Evolutionary conservation across 2,329 filamentous ascomycete species (phyloP), one percentile per base, ranked within the genome.

Genomic region (Alternaria sp.): DNA sequence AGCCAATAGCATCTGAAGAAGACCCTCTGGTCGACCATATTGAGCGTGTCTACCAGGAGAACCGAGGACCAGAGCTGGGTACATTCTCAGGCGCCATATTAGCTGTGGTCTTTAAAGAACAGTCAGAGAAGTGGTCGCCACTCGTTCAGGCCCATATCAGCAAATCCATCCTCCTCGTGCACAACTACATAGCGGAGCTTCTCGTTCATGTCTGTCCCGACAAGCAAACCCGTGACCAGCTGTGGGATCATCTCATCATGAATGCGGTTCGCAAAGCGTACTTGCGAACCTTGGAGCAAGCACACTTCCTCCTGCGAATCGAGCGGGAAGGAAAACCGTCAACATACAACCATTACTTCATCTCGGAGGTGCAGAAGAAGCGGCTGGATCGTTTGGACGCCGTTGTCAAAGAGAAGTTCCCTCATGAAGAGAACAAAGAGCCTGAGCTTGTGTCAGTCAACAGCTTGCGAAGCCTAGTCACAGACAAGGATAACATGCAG

Each of bases 271-370:
- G 78, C 0, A 63, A 68, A 0, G 69, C 75, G 0, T 89, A 89
- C 61, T 61, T 72, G 4, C 71, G 66, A 0, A 84, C 85, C 0
- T 78, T 86, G 34, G 58, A 81, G 0, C 82, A 88, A 14, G 77
- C 81, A 0, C 60, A 72, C 0, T 86, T 85, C 31, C 75, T 90
- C 0, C 67, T 90, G 0, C 41, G 77, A 1, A 79, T 86, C 3
- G 86, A 89, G 68, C 71, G 80, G 2, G 64, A 73, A 0, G 78
- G 78, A 1, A 80, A 70, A 0, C 82, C 82, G 0, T 72, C 77
- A 21, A 89, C 86, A 0, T 68, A 81, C 41, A 85, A 88, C 59
- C 79, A 82, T 39, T 81, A 81, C 54, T 88, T 88, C 70, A 82
- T 77, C 60, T 36, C 33, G n/a, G 33, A 36, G 33, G 33, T 36